Conservation (phyloP, 345 rosid species). For the Gossypium australe region DNA sequence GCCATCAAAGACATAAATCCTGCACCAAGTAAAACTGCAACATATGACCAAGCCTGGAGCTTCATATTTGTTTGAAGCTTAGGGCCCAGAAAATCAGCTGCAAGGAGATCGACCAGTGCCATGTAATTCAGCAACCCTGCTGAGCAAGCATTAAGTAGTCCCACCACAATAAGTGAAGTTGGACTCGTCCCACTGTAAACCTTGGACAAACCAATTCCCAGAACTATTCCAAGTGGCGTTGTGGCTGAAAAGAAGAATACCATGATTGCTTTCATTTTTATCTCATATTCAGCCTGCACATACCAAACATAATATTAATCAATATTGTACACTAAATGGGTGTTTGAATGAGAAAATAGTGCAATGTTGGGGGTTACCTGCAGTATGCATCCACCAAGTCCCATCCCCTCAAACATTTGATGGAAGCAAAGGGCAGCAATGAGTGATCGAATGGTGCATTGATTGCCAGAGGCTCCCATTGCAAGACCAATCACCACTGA, state of each 20-base stretch:
- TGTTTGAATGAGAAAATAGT: constrained; percentile 1
- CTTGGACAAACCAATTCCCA: constrained; percentile 54
- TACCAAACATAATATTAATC: neutral
- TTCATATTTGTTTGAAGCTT: constrained; percentile 57
- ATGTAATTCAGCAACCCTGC: constrained; percentile 72
- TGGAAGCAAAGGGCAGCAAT: constrained; percentile 86
- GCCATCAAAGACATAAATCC: constrained; percentile 73
- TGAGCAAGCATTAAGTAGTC: constrained; percentile 62
- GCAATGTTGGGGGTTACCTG: constrained; percentile 30
- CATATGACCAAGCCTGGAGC: constrained; percentile 51
- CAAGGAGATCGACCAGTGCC: constrained; percentile 74
- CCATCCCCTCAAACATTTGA: constrained; percentile 88
- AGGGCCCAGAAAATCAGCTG: constrained; percentile 66
- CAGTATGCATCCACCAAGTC: constrained; percentile 76
- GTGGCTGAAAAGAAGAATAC: constrained; percentile 65
- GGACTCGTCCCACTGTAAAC: constrained; percentile 56
- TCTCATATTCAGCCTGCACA: constrained; percentile 44
- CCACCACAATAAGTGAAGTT: constrained; percentile 48
- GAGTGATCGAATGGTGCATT: constrained; percentile 59
- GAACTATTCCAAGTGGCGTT: constrained; percentile 63
- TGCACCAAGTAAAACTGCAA: constrained; percentile 57
- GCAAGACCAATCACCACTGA: constrained; percentile 72
- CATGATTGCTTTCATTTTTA: constrained; percentile 39
- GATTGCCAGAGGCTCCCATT: constrained; percentile 63
- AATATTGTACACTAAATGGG: neutral